These are phyloP conservation scores for Hypoxylon fuscum DNA, from an alignment of 495 filamentous ascomycete species.

Conservation along the genomic window DNA sequence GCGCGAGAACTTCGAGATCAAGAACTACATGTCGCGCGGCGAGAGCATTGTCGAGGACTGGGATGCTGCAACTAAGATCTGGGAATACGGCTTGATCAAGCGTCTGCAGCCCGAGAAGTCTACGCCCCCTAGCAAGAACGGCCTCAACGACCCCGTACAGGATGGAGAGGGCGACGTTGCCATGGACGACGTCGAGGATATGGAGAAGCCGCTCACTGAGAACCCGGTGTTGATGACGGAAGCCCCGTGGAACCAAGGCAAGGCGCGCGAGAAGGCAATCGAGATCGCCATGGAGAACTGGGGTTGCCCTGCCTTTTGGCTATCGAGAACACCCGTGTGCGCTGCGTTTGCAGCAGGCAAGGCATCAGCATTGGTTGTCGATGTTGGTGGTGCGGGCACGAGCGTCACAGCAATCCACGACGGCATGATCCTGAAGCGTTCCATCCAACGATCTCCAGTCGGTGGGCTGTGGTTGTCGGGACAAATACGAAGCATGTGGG, in stretches of 20 bases:
- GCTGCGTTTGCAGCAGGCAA: conserved; percentile 87
- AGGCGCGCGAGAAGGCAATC: conserved; percentile 88
- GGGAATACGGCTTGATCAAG: conserved; percentile 80
- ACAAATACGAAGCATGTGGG: conserved; percentile 84
- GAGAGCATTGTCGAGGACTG: conserved; percentile 96
- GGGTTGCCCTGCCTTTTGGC: conserved; percentile 92
- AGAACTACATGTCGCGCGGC: conserved; percentile 82
- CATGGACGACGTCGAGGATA: conserved; percentile 67
- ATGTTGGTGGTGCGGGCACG: conserved; percentile 89
- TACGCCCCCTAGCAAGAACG: conserved; percentile 74
- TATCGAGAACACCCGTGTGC: conserved; percentile 68
- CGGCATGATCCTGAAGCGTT: conserved; percentile 91
- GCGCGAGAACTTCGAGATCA: conserved; percentile 76
- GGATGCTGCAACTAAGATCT: conserved; percentile 88
- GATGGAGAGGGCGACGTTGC: conserved; percentile 69
- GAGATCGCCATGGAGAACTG: conserved; percentile 97
- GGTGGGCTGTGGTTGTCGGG: conserved; percentile 89
- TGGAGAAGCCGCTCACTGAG: conserved; percentile 84
- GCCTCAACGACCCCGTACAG: conserved; percentile 71
- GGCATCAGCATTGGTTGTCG: conserved; percentile 88
- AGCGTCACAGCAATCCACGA: conserved; percentile 93
- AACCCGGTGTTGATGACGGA: conserved; percentile 95
- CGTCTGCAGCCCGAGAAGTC: conserved; percentile 76
- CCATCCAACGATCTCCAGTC: conserved; percentile 80
- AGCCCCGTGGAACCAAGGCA: conserved; percentile 87